Evolutionary conservation across 352 stramenopile species (phyloP), one percentile per base, ranked within the genome.

Genomic region (Globisporangium spinosum): DNA sequence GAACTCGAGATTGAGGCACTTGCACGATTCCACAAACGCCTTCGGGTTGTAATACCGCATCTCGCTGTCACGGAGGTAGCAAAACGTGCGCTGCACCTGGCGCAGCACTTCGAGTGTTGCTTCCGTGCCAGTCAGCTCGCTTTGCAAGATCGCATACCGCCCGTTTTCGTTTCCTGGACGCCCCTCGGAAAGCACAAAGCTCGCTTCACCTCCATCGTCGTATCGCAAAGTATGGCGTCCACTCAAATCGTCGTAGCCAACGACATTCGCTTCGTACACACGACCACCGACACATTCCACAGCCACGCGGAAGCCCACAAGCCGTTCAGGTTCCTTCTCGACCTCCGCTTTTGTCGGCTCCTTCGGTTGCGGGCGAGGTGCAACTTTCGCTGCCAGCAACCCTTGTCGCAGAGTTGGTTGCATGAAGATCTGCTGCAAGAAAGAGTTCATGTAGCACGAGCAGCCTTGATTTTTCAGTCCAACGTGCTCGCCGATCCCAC

Each of bases 371-470:
- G 78, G 75, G 10, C 78, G 76, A 45, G 82, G 74, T 47, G 79
- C 60, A 13, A 96, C 87, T 58, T 91, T 80, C 13, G 89, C 89
- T 22, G 77, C 77, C 57, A 97, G 34, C 35, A 97, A 63, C 15
- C 89, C 90, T 74, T 94, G 80, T 2, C 85, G 77, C 29, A 98
- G 74, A 9, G 78, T 90, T 2, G 84, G 80, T 51, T 95, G 84
- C 84, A 97, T 96, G 65, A 97, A 99, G 12, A 99, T 74, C 69
- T 99, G 97, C 75, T 99, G 98, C 20, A 99, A 79, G 20, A 99
- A 93, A 0, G 96, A 99, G 73, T 99, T 99, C 94, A 99, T 99
- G 85, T 99, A 99, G 83, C 98, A 99, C 9, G 98, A 99, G 74
- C 96, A 99, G 57, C 98, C 98, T 72, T 99, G 97, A 72, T 99